phyloP scores from a whole-genome alignment of 2,329 filamentous ascomycete species.

The Pseudogymnoascus destructans region DNA sequence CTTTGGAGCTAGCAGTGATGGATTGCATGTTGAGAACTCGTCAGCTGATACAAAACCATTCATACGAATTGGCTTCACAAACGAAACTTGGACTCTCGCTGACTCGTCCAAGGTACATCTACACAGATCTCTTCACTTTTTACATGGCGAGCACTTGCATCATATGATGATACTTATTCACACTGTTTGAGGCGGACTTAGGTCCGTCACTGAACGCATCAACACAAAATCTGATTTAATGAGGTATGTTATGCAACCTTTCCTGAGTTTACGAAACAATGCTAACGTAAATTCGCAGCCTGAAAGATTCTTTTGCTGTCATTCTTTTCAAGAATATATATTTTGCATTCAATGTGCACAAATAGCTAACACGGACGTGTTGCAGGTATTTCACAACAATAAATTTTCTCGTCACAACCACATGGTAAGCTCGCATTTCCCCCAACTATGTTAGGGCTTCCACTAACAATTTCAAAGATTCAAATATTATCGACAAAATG shows the following conservation, averaged over 20 bases:
- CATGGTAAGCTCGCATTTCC: slow-evolving; percentile 13
- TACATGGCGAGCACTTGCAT: slow-evolving; percentile 18
- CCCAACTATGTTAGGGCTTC: not conserved
- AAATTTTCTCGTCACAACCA: not conserved
- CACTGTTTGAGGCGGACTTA: slow-evolving; percentile 30
- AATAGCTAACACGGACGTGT: slow-evolving; percentile 18
- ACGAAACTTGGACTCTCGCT: slow-evolving; percentile 8
- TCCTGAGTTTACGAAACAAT: not conserved
- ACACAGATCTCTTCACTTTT: slow-evolving; percentile 11
- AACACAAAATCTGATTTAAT: slow-evolving; percentile 34
- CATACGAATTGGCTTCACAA: slow-evolving; percentile 9
- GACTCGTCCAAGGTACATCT: slow-evolving; percentile 9
- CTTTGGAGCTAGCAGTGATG: slow-evolving; percentile 26
- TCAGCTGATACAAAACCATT: slow-evolving; percentile 29
- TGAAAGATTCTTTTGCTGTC: slow-evolving; percentile 25
- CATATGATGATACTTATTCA: slow-evolving; percentile 32
- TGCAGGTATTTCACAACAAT: slow-evolving; percentile 14
- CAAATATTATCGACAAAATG: not conserved
- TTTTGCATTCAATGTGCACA: slow-evolving; percentile 7
- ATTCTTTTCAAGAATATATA: slow-evolving; percentile 12
- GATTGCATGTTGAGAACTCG: slow-evolving; percentile 33
- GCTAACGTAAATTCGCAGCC: slow-evolving; percentile 20
- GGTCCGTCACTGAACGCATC: slow-evolving; percentile 27
- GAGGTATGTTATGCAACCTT: slow-evolving; percentile 25
- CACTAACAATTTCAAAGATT: not conserved